These are phyloP conservation scores for Eimeria necatrix DNA, from an alignment of 169 alveolate species.

Conservation along the genomic window DNA sequence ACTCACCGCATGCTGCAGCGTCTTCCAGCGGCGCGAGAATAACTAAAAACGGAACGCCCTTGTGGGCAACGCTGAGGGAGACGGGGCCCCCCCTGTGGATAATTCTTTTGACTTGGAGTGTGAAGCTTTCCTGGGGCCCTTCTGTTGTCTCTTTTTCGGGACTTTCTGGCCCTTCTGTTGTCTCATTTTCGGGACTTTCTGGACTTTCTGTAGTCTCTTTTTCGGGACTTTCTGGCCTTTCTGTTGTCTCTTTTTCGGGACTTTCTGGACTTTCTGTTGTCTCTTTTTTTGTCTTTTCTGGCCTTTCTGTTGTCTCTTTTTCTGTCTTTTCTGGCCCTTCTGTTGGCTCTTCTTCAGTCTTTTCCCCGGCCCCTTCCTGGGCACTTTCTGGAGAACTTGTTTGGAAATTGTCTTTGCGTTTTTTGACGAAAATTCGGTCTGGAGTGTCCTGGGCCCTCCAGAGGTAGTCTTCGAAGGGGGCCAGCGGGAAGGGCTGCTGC, in stretches of 20 bases:
- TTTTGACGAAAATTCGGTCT: not conserved
- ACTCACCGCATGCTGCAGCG: conserved; percentile 16
- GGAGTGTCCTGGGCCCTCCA: conserved; percentile 74
- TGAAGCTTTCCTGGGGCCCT: not conserved
- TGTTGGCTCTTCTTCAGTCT: too few relatives aligned
- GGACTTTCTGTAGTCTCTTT: not conserved
- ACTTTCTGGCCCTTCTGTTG: not conserved
- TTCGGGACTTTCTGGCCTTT: not conserved
- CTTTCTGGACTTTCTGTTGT: not conserved
- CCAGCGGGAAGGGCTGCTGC: conserved; percentile 49
- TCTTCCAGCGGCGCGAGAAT: not conserved
- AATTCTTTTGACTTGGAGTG: not conserved
- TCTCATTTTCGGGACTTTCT: not conserved
- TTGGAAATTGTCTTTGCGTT: too few relatives aligned
- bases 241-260: not conserved
- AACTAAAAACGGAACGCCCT: conserved; percentile 34
- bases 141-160: not conserved
- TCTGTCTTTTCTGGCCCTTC: not conserved
- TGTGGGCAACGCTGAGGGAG: conserved; percentile 36
- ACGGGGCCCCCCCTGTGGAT: conserved; percentile 24
- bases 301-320: not conserved
- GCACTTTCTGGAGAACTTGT: too few relatives aligned
- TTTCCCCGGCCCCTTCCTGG: too few relatives aligned
- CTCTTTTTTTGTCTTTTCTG: not conserved
- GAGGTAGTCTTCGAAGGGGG: conserved; percentile 28